Conservation (phyloP, 2,329 filamentous ascomycete species). For the Cytospora leucostoma region DNA sequence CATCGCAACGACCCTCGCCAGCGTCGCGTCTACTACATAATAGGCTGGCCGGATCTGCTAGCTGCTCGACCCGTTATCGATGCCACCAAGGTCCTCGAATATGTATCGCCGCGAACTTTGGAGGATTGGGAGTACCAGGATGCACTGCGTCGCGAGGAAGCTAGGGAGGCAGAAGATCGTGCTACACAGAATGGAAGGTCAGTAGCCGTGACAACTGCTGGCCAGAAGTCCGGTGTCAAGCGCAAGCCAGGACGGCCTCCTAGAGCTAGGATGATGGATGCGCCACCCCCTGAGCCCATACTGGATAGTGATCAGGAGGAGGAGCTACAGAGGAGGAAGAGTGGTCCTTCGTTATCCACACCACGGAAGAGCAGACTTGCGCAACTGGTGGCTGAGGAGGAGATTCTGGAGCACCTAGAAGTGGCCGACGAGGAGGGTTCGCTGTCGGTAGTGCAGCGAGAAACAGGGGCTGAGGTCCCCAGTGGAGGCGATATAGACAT, state of each 20-base stretch:
- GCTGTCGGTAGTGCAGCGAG: conserved; percentile 34
- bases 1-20: conserved; percentile 36
- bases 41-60: conserved; percentile 57
- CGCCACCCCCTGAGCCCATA: conserved; percentile 17
- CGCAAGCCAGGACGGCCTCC: conserved; percentile 26
- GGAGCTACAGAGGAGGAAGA: conserved; percentile 34
- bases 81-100: conserved; percentile 54
- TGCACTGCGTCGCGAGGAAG: conserved; percentile 45
- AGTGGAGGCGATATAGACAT: background rate
- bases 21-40: conserved; percentile 53
- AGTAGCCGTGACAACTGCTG: background rate
- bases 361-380: conserved; percentile 39
- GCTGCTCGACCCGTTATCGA: conserved; percentile 49
- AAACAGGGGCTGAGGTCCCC: conserved; percentile 31
- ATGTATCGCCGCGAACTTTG: conserved; percentile 57
- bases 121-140: conserved; percentile 58
- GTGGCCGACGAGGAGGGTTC: conserved; percentile 32
- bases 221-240: background rate
- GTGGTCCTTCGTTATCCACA: conserved; percentile 44
- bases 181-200: background rate
- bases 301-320: conserved; percentile 33
- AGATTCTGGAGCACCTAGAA: conserved; percentile 16
- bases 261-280: conserved; percentile 4
- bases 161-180: conserved; percentile 26
- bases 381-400: conserved; percentile 32